A percentile compares a stretch with the other conserved stretches of the same genome.
Evolutionary conservation across 345 rosid genomes (phyloP).

Genomic region (Sisymbrium altissimum): DNA sequence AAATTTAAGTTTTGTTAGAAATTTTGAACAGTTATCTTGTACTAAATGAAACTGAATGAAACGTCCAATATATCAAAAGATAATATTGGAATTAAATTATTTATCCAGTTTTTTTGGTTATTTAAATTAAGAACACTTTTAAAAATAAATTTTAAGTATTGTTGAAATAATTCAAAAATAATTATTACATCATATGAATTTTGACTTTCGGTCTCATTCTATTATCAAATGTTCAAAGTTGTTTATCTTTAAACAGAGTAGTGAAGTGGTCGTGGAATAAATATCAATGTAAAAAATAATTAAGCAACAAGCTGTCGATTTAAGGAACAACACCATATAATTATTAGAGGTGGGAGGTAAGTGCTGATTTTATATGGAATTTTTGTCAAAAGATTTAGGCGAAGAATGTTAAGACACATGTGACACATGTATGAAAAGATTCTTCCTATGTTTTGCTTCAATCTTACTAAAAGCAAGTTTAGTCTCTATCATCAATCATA

Average conservation of each 20-base stretch:
- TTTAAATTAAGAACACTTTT: not conserved
- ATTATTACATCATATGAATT: not conserved
- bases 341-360: conserved; percentile 21
- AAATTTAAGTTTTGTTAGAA: not conserved
- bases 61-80: not conserved
- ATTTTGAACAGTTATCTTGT: not conserved
- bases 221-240: not conserved
- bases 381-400: not conserved
- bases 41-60: not conserved
- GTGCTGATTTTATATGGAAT: conserved; percentile 11
- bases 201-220: conserved; percentile 18
- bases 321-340: not conserved
- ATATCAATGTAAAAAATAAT: not conserved
- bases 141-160: not conserved
- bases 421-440: conserved; percentile 25
- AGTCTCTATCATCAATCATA: conserved; percentile 30
- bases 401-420: conserved; percentile 17
- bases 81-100: not conserved
- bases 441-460: conserved; percentile 28
- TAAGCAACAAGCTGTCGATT: conserved; percentile 9
- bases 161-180: not conserved
- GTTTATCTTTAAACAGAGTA: not conserved
- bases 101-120: not conserved
- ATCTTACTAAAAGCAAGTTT: conserved; percentile 30
- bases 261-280: conserved; percentile 30